phyloP scores from a whole-genome alignment of 352 stramenopile species.

The Phytophthora citrophthora region DNA sequence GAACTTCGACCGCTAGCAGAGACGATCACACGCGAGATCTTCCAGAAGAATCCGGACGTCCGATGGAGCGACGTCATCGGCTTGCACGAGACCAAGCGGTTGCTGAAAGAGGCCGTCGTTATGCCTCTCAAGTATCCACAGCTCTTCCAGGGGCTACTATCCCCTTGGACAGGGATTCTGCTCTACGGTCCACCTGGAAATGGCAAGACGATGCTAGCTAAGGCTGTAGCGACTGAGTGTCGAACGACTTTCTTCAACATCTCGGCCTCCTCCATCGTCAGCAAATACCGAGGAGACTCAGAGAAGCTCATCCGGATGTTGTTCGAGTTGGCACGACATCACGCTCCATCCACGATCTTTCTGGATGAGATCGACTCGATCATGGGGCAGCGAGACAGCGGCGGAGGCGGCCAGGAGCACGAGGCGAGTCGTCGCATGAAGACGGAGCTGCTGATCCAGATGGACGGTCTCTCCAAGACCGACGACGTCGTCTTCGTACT shows the following conservation, averaged over 20 bases:
- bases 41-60: slow-evolving; percentile 90
- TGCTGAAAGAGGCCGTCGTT: slow-evolving; percentile 95
- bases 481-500: slow-evolving; percentile 86
- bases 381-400: slow-evolving; percentile 87
- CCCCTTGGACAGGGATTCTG: slow-evolving; percentile 91
- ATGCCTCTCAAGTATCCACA: slow-evolving; percentile 96
- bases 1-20: slow-evolving; percentile 89
- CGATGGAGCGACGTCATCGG: slow-evolving; percentile 91
- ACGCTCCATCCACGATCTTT: slow-evolving; percentile 88
- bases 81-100: slow-evolving; percentile 91
- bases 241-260: slow-evolving; percentile 91
- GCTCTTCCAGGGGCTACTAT: slow-evolving; percentile 93
- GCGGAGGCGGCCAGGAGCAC: slow-evolving; percentile 76
- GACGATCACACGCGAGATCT: slow-evolving; percentile 93
- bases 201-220: slow-evolving; percentile 91
- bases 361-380: slow-evolving; percentile 90
- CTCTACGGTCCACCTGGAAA: slow-evolving; percentile 88
- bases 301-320: slow-evolving; percentile 89
- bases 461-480: slow-evolving; percentile 85
- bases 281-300: slow-evolving; percentile 87
- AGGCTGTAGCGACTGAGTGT: slow-evolving; percentile 86
- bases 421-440: slow-evolving; percentile 89
- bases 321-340: slow-evolving; percentile 83
- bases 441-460: slow-evolving; percentile 88
- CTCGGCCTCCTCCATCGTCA: slow-evolving; percentile 87